phyloP scores from a whole-genome alignment of 306 rosid species.

The Ceratonia siliqua region DNA sequence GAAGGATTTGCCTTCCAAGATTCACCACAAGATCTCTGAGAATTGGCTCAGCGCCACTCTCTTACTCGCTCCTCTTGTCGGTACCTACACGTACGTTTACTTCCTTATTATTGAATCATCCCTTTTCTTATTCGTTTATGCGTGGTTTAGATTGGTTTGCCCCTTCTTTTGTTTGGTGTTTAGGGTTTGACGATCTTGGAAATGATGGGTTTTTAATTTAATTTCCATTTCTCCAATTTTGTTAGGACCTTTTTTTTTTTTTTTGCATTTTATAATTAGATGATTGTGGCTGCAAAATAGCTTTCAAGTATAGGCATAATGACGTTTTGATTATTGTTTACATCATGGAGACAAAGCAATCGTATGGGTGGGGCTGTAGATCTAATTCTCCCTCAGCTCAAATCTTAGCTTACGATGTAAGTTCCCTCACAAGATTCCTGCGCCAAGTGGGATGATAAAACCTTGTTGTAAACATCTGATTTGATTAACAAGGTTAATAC shows the following conservation, averaged over 20 bases:
- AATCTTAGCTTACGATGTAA: background rate
- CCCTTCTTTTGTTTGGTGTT: background rate
- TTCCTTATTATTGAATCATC: background rate
- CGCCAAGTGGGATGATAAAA: background rate
- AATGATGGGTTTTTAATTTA: background rate
- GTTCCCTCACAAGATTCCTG: background rate
- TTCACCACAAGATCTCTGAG: conserved; percentile 88
- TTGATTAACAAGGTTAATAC: background rate
- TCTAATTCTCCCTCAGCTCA: background rate
- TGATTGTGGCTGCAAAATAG: background rate
- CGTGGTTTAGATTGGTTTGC: background rate
- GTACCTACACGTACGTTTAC: conserved; percentile 52
- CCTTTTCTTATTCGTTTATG: background rate
- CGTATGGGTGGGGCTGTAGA: background rate
- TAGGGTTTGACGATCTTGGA: background rate
- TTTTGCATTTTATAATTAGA: too few species aligned
- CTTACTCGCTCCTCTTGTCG: conserved; percentile 65
- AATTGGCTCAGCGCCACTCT: conserved; percentile 83
- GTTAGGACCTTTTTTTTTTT: too few species aligned
- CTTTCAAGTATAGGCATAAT: background rate
- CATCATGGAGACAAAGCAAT: too few species aligned
- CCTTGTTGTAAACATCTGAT: background rate
- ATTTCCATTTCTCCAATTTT: background rate
- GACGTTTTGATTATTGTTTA: too few species aligned
- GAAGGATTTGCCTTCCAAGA: conserved; percentile 76